Base-by-base conservation (phyloP, 768 basidiomycete species). In the Pleurotus citrinopileatus region DNA sequence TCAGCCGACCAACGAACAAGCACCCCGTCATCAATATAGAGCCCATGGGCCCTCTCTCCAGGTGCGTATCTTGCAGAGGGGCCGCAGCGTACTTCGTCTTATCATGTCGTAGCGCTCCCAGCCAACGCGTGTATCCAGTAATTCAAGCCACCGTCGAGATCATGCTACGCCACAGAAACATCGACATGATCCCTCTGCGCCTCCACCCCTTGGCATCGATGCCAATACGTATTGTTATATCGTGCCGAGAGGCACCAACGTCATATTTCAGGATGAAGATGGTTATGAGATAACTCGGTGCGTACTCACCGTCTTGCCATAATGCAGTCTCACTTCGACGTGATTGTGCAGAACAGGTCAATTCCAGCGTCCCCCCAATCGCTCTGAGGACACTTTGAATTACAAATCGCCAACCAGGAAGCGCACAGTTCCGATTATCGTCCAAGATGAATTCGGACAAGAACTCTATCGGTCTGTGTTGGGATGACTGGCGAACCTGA, bases 201-300 rank as follows among this genome's bases (percentile, higher is more conserved):
- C 48, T 9, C 37, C 13, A 7, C 45, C 29, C 17, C 27, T 27
- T 29, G 45, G 45, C 17, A 9, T 32, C 8, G 48, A 52, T 22
- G 27, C 44, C 3, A 42, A 59, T 57, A 59, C 55, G 57, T 80
- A 65, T 59, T 73, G 70, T 63, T 89, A 88, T 59, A 79, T 89
- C 58, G 77, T 88, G 45, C 87, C 87, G 32, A 75, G 74, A 15
- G 86, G 84, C 19, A 70, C 81, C 56, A 78, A 82, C 55, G 81
- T 88, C 4, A 76, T 88, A 42, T 87, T 89, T 60, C 77, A 84
- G 64, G 86, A 88, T 60, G 79, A 82, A 58, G 66, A 74, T 17
- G 86, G 86, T 19, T 78, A 80, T 52, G 83, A 84, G 60, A 80
- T 87, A 22, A 78, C 80, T 2, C 80, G 86, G 86, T 82, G 67